Evolutionary conservation across 2,329 filamentous ascomycete species (phyloP), one percentile per base, ranked within the genome.

Genomic region (Spiromastix sp.): DNA sequence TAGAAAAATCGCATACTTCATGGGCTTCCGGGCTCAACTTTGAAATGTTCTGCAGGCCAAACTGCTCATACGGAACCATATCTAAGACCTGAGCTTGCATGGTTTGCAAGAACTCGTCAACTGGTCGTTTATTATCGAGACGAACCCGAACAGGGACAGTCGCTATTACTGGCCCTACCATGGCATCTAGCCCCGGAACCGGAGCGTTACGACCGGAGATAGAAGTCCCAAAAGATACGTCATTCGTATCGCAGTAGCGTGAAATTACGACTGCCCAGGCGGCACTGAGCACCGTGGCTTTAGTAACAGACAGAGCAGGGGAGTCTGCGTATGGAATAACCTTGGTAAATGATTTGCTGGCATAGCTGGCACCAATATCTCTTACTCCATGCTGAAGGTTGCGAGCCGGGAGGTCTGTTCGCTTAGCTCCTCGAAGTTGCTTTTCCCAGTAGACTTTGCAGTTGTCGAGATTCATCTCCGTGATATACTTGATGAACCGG

Each of bases 51-150:
- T 63, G 61, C 10, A 66, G 36, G 4, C 62, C 62, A 8, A 71
- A 64, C 50, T 80, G 74, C 55, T 80, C 72, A 46, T 76, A 69
- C 0, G 72, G 68, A 3, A 77, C 75, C 33, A 71, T 64, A 5
- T 62, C 55, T 0, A 72, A 57, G 0, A 66, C 68, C 37, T 68
- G 63, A 17, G 68, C 56, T 28, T 78, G 73, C 3, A 79, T 62
- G 3, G 59, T 52, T 32, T 68, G 61, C 4, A 79, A 55, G 41
- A 68, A 77, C 27, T 71, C 63, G 0, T 54, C 48, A 2, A 57
- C 52, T 19, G 55, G 56, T 29, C 59, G 50, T 32, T 46, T 22
- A 10, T 52, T 45, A 34, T 59, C 40, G 2, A 61, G 40, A 22
- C 43, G 47, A 9, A 62, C 33, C 8, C 60, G 48, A 4, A 58